Conservation (phyloP, 2,329 filamentous ascomycete genomes). For the Pestalotiopsis sp. region DNA sequence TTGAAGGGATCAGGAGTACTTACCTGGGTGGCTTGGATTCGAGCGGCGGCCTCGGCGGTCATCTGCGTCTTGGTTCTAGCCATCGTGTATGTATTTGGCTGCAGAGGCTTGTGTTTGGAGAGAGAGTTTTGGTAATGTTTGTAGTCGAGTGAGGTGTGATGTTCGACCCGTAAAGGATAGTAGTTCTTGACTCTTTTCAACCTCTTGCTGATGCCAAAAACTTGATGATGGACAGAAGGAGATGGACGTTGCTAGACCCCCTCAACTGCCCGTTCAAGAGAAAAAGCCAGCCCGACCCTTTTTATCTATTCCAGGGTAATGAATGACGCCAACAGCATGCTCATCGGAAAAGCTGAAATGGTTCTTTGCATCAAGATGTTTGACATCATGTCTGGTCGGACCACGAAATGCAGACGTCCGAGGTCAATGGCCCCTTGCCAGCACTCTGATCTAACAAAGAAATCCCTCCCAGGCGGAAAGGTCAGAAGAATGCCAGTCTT, state of each 20-base stretch:
- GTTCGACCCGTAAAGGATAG: too few relatives aligned
- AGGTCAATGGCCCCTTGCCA: background rate
- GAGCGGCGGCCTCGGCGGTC: constrained; percentile 1
- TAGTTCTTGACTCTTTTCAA: too few relatives aligned
- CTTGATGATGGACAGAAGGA: too few relatives aligned
- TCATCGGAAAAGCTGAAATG: background rate
- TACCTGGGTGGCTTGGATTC: constrained; percentile 3
- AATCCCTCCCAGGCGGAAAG: background rate
- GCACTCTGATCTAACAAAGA: background rate
- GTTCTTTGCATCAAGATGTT: background rate
- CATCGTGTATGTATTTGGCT: background rate
- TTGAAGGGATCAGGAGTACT: background rate
- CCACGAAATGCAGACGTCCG: background rate
- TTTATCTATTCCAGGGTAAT: too few relatives aligned
- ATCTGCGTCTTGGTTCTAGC: constrained; percentile 6
- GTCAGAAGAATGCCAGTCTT: background rate
- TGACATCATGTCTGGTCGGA: background rate
- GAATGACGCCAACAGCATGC: too few relatives aligned
- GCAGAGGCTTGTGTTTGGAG: background rate
- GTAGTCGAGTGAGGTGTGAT: too few relatives aligned
- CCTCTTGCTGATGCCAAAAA: too few relatives aligned
- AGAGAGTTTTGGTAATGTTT: background rate
- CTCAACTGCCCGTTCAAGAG: too few relatives aligned
- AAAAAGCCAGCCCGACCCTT: too few relatives aligned
- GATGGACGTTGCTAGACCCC: too few relatives aligned